phyloP scores from a whole-genome alignment of 108 stramenopile species.

The Nitzschia sp. region DNA sequence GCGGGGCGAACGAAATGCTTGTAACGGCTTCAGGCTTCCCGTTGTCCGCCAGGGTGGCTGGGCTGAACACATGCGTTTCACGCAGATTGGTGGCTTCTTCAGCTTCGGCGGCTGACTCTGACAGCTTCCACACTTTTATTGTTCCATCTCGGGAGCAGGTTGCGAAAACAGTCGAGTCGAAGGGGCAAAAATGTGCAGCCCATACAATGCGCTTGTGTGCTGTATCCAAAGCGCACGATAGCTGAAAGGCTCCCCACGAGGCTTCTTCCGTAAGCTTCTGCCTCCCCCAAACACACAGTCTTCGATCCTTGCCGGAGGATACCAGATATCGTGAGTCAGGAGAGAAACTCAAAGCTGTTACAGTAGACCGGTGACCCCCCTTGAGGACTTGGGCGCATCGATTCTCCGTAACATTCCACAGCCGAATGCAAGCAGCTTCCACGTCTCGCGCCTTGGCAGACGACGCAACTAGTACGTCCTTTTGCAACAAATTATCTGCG shows the following conservation, averaged over 20 bases:
- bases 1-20: constrained; percentile 73
- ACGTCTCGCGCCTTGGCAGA: constrained; percentile 84
- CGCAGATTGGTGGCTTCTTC: constrained; percentile 21
- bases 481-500: background rate
- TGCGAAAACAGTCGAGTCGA: constrained; percentile 61
- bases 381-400: constrained; percentile 69
- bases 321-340: constrained; percentile 72
- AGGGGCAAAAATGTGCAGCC: constrained; percentile 79
- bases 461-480: constrained; percentile 70
- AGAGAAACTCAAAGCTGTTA: constrained; percentile 81
- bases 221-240: constrained; percentile 66
- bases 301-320: constrained; percentile 86
- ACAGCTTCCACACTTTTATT: constrained; percentile 77
- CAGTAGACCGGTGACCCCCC: constrained; percentile 86
- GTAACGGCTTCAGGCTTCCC: constrained; percentile 79
- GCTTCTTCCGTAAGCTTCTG: background rate
- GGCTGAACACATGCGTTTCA: constrained; percentile 20
- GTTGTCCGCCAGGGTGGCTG: constrained; percentile 8
- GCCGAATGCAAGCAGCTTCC: constrained; percentile 74
- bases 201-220: constrained; percentile 91
- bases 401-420: constrained; percentile 67
- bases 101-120: constrained; percentile 23
- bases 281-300: constrained; percentile 83
- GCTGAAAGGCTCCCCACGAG: constrained; percentile 28
- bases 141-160: constrained; percentile 84